Base-by-base conservation (phyloP, 2,329 filamentous ascomycete species). In the Neonectria sp. region DNA sequence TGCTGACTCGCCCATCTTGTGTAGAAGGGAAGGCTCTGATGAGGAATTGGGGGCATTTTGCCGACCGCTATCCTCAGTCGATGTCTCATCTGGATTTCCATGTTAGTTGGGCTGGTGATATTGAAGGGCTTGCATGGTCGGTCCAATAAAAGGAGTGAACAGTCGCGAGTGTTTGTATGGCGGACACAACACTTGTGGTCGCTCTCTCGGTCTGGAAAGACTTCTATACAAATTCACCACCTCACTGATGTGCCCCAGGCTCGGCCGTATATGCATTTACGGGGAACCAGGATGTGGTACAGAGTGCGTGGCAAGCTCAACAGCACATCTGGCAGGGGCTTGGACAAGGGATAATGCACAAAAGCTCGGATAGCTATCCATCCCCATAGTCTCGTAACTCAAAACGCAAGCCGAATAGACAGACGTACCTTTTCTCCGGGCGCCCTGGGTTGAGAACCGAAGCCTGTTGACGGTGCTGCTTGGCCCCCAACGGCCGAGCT, bases 1-100 rank as follows among this genome's bases (percentile, higher is more conserved):
- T 3, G 92, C 93, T 6, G 91, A 85, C 79, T 95, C 93, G 60
- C 90, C 81, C 89, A 94, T 93, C 77, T 92, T 93, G 45, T 83
- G 81, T 3, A 82, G 72, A 11, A 89, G 71, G 2, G 82, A 79
- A 24, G 81, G 79, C 57, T 83, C 80, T 33, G 67, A 57, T 35
- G 72, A 70, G 48, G 45, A 58, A 13, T 53, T 68, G 7, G 55
- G 51, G 4, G 37, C 53, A 62, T 64, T 52, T 29, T 63, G 59
- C 24, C 55, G 21, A 46, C 45, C 49, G 13, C 35, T 51, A 59
- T 72, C 52, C 15, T 49, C 48, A 33, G 46, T 9, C 5, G 27
- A 27, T 24, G 31, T n/a, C 48, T 75, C 59, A 46, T 71, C 68
- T 71, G 49, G 6, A 60, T 45, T 11, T 35, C 8, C 11, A 33